Evolutionary conservation across 2,329 filamentous ascomycete species (phyloP), one percentile per base, ranked within the genome.

Genomic region (Pseudogymnoascus pannorum): DNA sequence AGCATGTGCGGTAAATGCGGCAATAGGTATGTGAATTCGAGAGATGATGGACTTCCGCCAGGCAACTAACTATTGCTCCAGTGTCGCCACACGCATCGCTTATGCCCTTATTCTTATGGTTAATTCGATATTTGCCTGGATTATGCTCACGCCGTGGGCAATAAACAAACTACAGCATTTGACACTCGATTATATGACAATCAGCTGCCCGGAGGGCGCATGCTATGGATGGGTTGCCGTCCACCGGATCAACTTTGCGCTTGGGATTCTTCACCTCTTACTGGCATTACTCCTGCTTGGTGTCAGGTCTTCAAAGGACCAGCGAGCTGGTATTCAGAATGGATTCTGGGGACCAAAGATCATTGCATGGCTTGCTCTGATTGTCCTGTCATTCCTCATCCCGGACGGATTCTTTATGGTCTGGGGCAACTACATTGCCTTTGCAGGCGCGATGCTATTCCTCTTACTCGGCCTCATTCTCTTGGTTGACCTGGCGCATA

Each of bases 281-380:
- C 85, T 97, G 68, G 92, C 91, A 4, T 78, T 91, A 57, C 81
- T 97, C 64, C 82, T 99, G 48, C 80, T 97, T 61, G 94, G 94
- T 59, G 92, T 99, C 59, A 85, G 84, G 60, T 91, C 87, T 57
- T 94, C 92, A 22, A 94, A 90, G 74, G 89, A 96, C 73, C 88
- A 89, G 48, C 88, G 94, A 66, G 92, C 94, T 2, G 83, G 86
- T 16, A 83, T 99, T 60, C 94, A 99, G 73, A 99, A 99, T 76
- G 94, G 93, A n/a, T 99, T 91, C 76, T 99, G 94, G 94, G 94
- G 92, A 1, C 94, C 94, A 51, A 99, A 99, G 78, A 82, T 99
- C 62, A 84, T 97, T 63, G 85, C 87, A 59, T 99, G 94, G 94
- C 72, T 97, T 58, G 85, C 81, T 12, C 84, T 97, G 67, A 86